Conservation (phyloP, 2,329 filamentous ascomycete genomes). For the Gnomoniopsis sp. region DNA sequence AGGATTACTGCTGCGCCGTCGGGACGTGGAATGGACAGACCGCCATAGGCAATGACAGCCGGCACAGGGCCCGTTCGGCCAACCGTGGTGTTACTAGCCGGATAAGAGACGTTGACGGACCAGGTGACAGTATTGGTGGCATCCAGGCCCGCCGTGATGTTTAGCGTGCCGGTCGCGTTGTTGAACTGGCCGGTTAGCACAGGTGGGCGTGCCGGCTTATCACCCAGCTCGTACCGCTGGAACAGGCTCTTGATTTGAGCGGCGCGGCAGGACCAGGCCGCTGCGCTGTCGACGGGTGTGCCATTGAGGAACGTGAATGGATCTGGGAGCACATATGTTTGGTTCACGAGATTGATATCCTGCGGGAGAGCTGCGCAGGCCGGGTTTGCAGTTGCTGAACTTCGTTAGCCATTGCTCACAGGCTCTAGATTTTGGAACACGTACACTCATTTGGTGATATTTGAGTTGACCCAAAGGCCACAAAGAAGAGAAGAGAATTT, state of each 20-base stretch:
- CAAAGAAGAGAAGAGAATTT: background rate
- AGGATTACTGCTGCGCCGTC: conserved; percentile 42
- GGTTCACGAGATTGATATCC: background rate
- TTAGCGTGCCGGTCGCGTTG: conserved; percentile 27
- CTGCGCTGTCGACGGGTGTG: conserved; percentile 32
- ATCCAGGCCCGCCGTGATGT: conserved; percentile 30
- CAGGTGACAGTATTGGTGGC: conserved; percentile 27
- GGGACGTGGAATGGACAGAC: conserved; percentile 42
- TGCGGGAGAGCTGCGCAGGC: background rate
- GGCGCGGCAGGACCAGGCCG: conserved; percentile 38
- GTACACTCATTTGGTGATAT: background rate
- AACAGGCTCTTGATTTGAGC: conserved; percentile 34
- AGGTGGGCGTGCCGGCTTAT: conserved; percentile 31
- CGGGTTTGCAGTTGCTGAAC: background rate
- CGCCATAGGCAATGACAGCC: conserved; percentile 47
- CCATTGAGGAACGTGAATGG: conserved; percentile 39
- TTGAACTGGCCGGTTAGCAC: conserved; percentile 31
- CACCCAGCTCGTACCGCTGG: conserved; percentile 37
- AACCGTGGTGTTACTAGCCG: conserved; percentile 33
- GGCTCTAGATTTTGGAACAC: background rate
- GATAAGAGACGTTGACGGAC: conserved; percentile 27
- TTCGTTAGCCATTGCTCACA: background rate
- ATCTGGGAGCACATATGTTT: conserved; percentile 26
- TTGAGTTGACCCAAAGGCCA: background rate
- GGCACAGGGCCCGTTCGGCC: background rate